Base-by-base conservation (phyloP, 2,329 filamentous ascomycete genomes). In the Cladosporium sp. region DNA sequence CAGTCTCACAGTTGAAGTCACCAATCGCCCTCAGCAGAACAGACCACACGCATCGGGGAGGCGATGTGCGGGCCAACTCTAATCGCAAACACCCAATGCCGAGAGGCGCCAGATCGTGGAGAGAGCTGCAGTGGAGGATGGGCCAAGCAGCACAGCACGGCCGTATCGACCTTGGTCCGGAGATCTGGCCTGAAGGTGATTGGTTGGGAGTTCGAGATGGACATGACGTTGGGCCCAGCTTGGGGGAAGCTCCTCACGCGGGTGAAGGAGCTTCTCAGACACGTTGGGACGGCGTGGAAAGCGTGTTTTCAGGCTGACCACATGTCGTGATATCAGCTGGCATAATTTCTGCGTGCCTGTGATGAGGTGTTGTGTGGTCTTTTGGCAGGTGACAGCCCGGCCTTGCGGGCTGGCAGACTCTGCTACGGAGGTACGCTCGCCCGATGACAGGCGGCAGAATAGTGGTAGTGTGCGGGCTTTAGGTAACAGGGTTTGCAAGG, bases 31-130 rank as follows among this genome's bases (percentile, higher is more conserved):
- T 32, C 30, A 30, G 26, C 48, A 30, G 21, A 46, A 56, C 34
- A 63, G 51, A n/a, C 49, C 48, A 56, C 60, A 56, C 60, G 36
- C 34, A 21, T 30, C 21, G 13, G 46, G 58, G 32, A 56, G 34
- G 60, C 60, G 49, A 63, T 53, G 48, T 63, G 60, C 49, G 60
- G 48, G 48, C 49, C 60, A 56, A 63, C 60, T 63, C 48, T 63
- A 63, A 62, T 18, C 21, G 34, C 58, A 46, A 46, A 8, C 21
- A 28, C 58, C 58, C 43, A 61, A 46, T 46, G 58, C 39, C 39
- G 39, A 46, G 39, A 46, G 5, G 2, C 11, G 23, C 49, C 32
- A 63, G 49, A 63, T 63, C 60, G 60, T 63, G 60, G 60, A 63
- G 60, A 63, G 49, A 63, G 60, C 23, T 54, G 51, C 28, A 32